Percentiles rank a stretch among this genome's conserved stretches.
phyloP scores from a whole-genome alignment of 192 early-diverging fungal genomes.

The Backusella morwellensis region DNA sequence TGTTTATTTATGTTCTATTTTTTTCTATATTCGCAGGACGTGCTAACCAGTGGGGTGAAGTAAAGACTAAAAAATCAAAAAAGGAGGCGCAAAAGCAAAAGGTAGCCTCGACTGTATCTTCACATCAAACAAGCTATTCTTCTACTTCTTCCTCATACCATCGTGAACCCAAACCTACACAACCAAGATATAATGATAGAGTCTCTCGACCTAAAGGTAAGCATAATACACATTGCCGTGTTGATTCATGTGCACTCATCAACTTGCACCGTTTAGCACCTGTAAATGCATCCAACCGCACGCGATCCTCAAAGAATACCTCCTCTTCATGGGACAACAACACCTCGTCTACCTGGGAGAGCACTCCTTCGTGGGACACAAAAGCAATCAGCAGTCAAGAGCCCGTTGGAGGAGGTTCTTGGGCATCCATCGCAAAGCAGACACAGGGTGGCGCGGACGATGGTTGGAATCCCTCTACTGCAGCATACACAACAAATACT shows the following conservation, averaged over 20 bases:
- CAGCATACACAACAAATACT: slow-evolving; percentile 5
- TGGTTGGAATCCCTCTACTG: background rate
- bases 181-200: slow-evolving; percentile 16
- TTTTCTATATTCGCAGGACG: slow-evolving; percentile 48
- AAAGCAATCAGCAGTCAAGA: slow-evolving; percentile 1
- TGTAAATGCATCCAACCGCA: slow-evolving; percentile 1
- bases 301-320: slow-evolving; percentile 1
- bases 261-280: background rate
- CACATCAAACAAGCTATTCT: background rate
- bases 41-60: slow-evolving; percentile 81
- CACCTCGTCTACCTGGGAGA: background rate
- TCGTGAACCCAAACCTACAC: slow-evolving; percentile 20
- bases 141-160: slow-evolving; percentile 3
- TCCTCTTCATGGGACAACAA: slow-evolving; percentile 3
- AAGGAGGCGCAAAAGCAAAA: slow-evolving; percentile 53
- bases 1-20: background rate
- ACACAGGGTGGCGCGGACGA: background rate
- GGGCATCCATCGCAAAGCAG: slow-evolving; percentile 37
- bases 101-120: slow-evolving; percentile 20
- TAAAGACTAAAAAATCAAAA: slow-evolving; percentile 69
- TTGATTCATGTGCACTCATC: too few species aligned
- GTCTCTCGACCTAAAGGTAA: slow-evolving; percentile 1
- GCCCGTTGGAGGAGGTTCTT: slow-evolving; percentile 31
- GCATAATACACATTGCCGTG: background rate
- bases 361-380: background rate